phyloP scores from a whole-genome alignment of 306 rosid species.

The Corylus avellana region DNA sequence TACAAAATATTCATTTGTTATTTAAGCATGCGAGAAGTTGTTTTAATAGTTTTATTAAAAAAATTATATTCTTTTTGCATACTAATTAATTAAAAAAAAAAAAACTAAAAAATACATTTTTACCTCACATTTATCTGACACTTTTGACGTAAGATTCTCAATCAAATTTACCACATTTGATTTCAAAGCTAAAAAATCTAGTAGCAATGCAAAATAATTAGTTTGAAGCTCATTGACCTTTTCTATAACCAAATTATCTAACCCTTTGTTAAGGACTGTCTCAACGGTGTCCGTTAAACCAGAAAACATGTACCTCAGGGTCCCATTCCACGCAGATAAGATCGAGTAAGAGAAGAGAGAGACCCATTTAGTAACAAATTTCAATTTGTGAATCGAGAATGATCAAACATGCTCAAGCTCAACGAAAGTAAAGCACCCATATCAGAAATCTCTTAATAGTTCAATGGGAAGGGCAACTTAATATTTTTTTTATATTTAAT shows the following conservation, averaged over 20 bases:
- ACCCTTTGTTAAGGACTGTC: neutral
- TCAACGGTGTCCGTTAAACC: constrained; percentile 8
- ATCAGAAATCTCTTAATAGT: neutral
- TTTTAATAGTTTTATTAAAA: too few species aligned
- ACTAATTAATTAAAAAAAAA: too few species aligned
- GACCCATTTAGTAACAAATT: constrained; percentile 25
- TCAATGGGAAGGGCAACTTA: neutral
- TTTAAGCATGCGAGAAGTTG: too few species aligned
- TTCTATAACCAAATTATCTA: constrained; percentile 6
- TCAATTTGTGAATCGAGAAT: neutral
- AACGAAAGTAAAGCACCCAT: neutral
- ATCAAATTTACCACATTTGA: too few species aligned
- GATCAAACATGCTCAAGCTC: constrained; percentile 6
- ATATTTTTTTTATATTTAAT: too few species aligned
- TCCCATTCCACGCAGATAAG: constrained; percentile 27
- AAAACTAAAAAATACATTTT: too few species aligned
- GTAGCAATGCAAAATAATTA: too few species aligned
- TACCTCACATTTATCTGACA: too few species aligned
- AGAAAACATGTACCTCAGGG: constrained; percentile 1
- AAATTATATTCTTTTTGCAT: too few species aligned
- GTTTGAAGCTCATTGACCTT: constrained; percentile 18
- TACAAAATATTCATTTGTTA: too few species aligned
- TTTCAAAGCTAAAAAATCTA: too few species aligned
- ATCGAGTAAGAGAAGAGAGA: constrained; percentile 24
- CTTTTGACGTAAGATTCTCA: too few species aligned